These are phyloP conservation scores for Penicillium sp. DNA, from an alignment of 2,329 filamentous ascomycete species.

Conservation along the genomic window DNA sequence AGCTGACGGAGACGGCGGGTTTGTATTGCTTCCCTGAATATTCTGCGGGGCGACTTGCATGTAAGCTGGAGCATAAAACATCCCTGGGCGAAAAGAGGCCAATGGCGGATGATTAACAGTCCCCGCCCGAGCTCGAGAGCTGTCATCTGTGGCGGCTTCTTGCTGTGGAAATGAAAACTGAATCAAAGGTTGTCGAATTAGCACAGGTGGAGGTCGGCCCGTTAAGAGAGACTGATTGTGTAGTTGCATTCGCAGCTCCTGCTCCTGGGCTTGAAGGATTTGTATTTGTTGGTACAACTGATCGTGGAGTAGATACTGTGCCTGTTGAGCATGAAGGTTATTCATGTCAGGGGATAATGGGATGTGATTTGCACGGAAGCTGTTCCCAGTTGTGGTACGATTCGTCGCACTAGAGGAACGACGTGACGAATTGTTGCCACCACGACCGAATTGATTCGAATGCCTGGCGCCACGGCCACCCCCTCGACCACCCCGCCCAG, in stretches of 20 bases:
- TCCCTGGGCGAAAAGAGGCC: constrained; percentile 29
- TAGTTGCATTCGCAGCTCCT: constrained; percentile 46
- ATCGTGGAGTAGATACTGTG: constrained; percentile 46
- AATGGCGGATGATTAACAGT: constrained; percentile 35
- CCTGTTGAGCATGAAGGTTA: constrained; percentile 43
- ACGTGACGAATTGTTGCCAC: constrained; percentile 46
- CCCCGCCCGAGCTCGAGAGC: constrained; percentile 33
- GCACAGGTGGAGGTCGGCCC: constrained; percentile 35
- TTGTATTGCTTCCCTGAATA: constrained; percentile 39
- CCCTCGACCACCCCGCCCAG: constrained; percentile 47
- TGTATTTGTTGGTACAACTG: constrained; percentile 49
- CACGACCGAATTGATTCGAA: constrained; percentile 46
- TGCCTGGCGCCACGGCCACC: constrained; percentile 49
- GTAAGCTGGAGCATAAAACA: constrained; percentile 33
- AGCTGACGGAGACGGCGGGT: constrained; percentile 45
- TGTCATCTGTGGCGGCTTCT: constrained; percentile 32
- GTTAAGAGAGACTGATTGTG: constrained; percentile 44
- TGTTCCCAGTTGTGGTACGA: constrained; percentile 27
- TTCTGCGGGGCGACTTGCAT: constrained; percentile 34
- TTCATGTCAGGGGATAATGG: constrained; percentile 36
- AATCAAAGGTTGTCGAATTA: constrained; percentile 40
- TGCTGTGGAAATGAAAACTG: constrained; percentile 38
- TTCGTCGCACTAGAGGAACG: constrained; percentile 57
- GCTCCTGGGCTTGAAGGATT: constrained; percentile 48
- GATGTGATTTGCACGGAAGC: constrained; percentile 34